A percentile compares a stretch with the other conserved stretches of the same genome.
These are phyloP conservation scores for Vanderwaltozyma polyspora DNA, from an alignment of 805 yeast genomes.

Conservation along the genomic window DNA sequence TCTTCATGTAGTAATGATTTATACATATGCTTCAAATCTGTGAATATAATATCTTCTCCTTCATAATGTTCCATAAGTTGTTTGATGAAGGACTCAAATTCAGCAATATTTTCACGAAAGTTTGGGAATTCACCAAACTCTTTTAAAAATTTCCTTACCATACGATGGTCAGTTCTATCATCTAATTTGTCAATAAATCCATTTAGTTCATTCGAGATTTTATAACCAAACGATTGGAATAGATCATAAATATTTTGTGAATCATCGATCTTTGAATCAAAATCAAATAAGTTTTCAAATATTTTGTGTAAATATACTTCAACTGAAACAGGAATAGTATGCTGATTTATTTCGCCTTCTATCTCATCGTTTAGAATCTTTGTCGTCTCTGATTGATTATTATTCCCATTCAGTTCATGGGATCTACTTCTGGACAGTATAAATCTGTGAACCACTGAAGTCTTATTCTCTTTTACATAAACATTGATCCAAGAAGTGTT, in stretches of 20 bases:
- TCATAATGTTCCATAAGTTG: constrained; percentile 20
- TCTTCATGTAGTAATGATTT: constrained; percentile 12
- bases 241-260: constrained; percentile 7
- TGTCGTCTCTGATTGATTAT: too few relatives aligned
- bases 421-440: too few relatives aligned
- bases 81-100: constrained; percentile 17
- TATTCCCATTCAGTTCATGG: too few relatives aligned
- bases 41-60: constrained; percentile 13
- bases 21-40: constrained; percentile 8
- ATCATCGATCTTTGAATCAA: neutral
- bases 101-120: constrained; percentile 12
- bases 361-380: too few relatives aligned
- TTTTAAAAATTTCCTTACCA: constrained; percentile 4
- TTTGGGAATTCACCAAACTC: constrained; percentile 8
- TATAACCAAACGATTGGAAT: constrained; percentile 21
- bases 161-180: neutral
- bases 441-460: too few relatives aligned
- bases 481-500: too few relatives aligned
- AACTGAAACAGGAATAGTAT: too few relatives aligned
- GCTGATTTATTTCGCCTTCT: too few relatives aligned
- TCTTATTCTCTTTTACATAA: too few relatives aligned
- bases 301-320: too few relatives aligned
- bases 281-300: neutral
- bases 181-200: constrained; percentile 6
- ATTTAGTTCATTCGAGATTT: constrained; percentile 18